Evolutionary conservation across 2,329 filamentous ascomycete species (phyloP), one percentile per base, ranked within the genome.

Genomic region (Microsporum ferrugineum): DNA sequence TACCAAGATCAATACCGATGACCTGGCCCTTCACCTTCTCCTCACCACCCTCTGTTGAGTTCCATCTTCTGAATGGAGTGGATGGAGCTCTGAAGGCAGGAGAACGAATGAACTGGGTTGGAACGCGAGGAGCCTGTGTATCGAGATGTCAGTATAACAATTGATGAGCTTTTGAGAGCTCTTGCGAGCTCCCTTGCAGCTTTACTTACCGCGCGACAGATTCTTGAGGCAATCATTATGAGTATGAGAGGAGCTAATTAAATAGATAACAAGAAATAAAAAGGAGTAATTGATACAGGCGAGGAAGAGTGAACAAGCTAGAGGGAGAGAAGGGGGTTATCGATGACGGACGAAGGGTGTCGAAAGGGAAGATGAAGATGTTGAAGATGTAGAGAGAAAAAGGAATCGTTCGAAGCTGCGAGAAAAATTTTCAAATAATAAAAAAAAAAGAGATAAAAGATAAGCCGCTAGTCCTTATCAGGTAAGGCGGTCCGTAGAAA

Each of bases 1-100:
- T 82, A 87, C 92, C 92, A 72, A 97, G 80, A 83, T 97, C 92
- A 76, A 97, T 96, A 87, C 94, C 94, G 73, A 97, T 96, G 76
- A 97, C 92, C 72, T 89, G 80, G 73, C 94, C 94, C 80, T 92
- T 89, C 64, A 97, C 89, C 85, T 96, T 96, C 75, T 84, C 82
- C 68, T 83, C 79, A 63, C 79, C 80, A 71, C 83, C 84, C 67
- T 76, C 75, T 60, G 76, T 75, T 23, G 75, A 77, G 71, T 76
- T 76, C 74, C 75, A 77, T 73, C 76, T 71, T 64, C 87, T 84
- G 75, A 92, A 89, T 66, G 88, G 84, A 67, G 82, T 82, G 70
- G 89, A 76, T 67, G 89, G 85, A 70, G 87, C 83, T 78, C 86
- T 86, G 74, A 85, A 77, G 72, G 83, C 80, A 70, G 85, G 81